These are phyloP conservation scores for Lipomyces lipofer DNA, from an alignment of 805 yeast genomes.

Conservation along the genomic window DNA sequence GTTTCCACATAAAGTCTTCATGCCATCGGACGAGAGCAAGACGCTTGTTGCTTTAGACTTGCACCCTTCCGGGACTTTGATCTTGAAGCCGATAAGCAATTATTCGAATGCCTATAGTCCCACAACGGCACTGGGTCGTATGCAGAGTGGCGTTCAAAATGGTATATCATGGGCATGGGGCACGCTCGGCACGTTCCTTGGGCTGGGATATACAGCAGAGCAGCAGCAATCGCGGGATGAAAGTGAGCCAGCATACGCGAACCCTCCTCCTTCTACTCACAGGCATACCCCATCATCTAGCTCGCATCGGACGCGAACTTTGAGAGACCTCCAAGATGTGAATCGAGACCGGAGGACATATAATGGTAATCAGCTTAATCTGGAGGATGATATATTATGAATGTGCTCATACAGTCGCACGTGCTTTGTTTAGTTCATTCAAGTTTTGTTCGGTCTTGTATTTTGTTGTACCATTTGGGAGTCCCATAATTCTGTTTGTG, in stretches of 20 bases:
- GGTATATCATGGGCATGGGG: conserved; percentile 30
- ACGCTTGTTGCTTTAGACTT: conserved; percentile 57
- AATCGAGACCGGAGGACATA: conserved; percentile 50
- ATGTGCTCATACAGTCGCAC: too few relatives aligned
- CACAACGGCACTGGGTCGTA: conserved; percentile 20
- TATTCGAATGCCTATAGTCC: conserved; percentile 38
- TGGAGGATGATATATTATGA: conserved; percentile 50
- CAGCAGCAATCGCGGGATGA: too few relatives aligned
- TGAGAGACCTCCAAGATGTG: conserved; percentile 34
- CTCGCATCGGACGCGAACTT: conserved; percentile 18
- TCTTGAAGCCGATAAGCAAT: conserved; percentile 60
- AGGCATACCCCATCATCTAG: conserved; percentile 6
- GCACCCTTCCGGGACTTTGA: conserved; percentile 71
- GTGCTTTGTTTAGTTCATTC: too few relatives aligned
- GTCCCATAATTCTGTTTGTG: not conserved
- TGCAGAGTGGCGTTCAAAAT: conserved; percentile 25
- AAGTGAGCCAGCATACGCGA: too few relatives aligned
- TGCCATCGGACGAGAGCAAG: conserved; percentile 59
- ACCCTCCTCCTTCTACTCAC: not conserved
- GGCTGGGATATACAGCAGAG: conserved; percentile 28
- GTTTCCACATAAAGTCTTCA: conserved; percentile 63
- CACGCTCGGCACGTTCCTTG: conserved; percentile 36
- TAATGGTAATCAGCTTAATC: conserved; percentile 56
- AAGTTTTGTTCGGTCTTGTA: too few relatives aligned
- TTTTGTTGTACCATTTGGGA: too few relatives aligned